phyloP scores from a whole-genome alignment of 1,139 yeast genomes.

The Kurtzmaniella quercitrusa region DNA sequence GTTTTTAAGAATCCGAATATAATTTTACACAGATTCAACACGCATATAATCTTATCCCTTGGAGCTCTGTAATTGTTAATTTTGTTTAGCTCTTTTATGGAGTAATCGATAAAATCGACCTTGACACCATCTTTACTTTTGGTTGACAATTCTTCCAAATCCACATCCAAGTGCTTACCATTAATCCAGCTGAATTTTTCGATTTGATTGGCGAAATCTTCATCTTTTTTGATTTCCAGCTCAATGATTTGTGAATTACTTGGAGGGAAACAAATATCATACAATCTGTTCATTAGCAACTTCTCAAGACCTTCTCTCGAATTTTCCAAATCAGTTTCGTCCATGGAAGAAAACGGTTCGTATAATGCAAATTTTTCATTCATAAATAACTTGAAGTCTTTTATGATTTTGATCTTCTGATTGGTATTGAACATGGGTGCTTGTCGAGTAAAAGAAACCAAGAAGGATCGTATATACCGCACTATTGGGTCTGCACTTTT shows the following conservation, averaged over 20 bases:
- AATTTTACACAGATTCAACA: slow-evolving; percentile 87
- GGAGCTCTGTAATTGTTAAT: slow-evolving; percentile 88
- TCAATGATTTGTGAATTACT: slow-evolving; percentile 41
- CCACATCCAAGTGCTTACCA: slow-evolving; percentile 78
- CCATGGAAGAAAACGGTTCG: slow-evolving; percentile 74
- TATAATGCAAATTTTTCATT: slow-evolving; percentile 58
- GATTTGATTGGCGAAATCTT: slow-evolving; percentile 50
- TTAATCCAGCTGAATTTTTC: slow-evolving; percentile 71
- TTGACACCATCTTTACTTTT: slow-evolving; percentile 34
- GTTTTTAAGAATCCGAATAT: slow-evolving; percentile 82
- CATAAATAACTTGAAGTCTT: slow-evolving; percentile 71
- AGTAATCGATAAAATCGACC: slow-evolving; percentile 60
- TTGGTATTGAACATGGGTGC: slow-evolving; percentile 59
- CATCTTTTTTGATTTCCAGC: slow-evolving; percentile 60
- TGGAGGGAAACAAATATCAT: slow-evolving; percentile 79
- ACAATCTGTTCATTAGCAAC: slow-evolving; percentile 82
- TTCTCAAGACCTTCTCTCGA: slow-evolving; percentile 92
- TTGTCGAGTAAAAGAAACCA: slow-evolving; percentile 69
- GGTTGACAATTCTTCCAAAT: slow-evolving; percentile 30
- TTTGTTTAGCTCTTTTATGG: slow-evolving; percentile 68
- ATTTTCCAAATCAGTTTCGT: slow-evolving; percentile 56
- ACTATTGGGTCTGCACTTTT: slow-evolving; percentile 87
- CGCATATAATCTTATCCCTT: slow-evolving; percentile 87
- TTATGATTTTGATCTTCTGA: slow-evolving; percentile 74
- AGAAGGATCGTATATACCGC: slow-evolving; percentile 75